Base-by-base conservation (phyloP, 345 rosid genomes). In the Salix koriyanagi region DNA sequence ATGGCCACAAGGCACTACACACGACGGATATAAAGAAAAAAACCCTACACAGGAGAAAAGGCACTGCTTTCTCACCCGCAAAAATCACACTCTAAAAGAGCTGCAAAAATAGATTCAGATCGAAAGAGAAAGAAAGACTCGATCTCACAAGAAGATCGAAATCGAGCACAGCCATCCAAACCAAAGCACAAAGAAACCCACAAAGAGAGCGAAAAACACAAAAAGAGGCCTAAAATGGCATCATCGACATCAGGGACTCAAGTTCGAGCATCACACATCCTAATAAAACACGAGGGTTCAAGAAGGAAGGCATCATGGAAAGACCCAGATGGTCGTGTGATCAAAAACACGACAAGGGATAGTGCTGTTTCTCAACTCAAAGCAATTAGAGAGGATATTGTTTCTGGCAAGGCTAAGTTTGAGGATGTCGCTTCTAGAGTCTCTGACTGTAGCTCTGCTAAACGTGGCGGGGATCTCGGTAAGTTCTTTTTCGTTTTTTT, bases 381-480 rank as follows among this genome's bases (percentile, higher is more conserved):
- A 67, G 88, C 89, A 73, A 64, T 91, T 80, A 88, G 91, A 7
- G 97, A 91, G 18, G 99, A 96, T 77, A 90, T 91, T 82, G 74
- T 88, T 75, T 84, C 93, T 25, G 98, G 97, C 23, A 89, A 91
- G 72, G 87, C 87, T 58, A 93, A 93, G 76, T 95, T 95, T 70
- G 92, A 84, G 34, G 96, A 93, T 19, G 79, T 90, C 18, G 99
- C 99, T 4, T 82, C 92, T 72, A 91, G 96, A 19, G 37, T 81
- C 82, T 93, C 98, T 66, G 98, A 95, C 42, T 95, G 99, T 87
- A 90, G 94, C 91, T 95, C 99, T 23, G 99, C 99, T 46, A 93
- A 92, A 77, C 98, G 99, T 65, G 98, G 98, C 75, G 98, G 97
- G 23, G 99, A 93, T 84, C 93, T 93, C 5, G 98, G 99, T 95